Evolutionary conservation across 176 grass and related monocot species (phyloP), one percentile per base, ranked within the genome.

Genomic region (Zea luxurians): DNA sequence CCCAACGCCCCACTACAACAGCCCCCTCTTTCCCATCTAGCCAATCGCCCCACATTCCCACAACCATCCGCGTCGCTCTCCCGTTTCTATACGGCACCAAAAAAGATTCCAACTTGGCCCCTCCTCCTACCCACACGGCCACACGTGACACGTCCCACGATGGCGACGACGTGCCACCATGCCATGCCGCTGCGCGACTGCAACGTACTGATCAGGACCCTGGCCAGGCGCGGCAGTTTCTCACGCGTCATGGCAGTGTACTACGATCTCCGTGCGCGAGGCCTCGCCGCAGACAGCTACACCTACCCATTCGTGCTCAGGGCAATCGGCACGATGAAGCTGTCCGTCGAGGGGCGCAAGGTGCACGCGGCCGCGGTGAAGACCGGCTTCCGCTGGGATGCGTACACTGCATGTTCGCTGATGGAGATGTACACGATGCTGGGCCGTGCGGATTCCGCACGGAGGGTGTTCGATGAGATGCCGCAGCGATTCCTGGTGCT

Each of bases 291-390:
- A 1, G 91, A 93, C 79, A 90, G 83, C 62, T 93, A 90, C 80
- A 90, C 91, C 48, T 93, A 93, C 72, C 85, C 83, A 12, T 85
- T 90, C 48, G 83, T 93, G 83, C 75, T 93, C 20, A 90, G 64
- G 80, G 85, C 88, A 9, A 71, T 93, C 18, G 88, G 85, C 5
- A 64, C 27, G 16, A 83, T 93, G 57, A 80, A 75, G 50, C 78
- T 93, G 7, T 46, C 66, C 15, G 50, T 47, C 17, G 91, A 90
- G 73, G 88, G 82, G 0, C 72, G 70, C 80, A 88, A 88, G 70
- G 79, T 34, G 58, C 91, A 88, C 59, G 79, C 61, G 4, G 66
- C 78, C 5, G 55, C 74, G 8, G 48, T 88, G 4, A 90, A 90
- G 77, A 78, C 82, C 13, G 91, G 88, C 1, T 88, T 88, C 71